phyloP scores from a whole-genome alignment of 1,284 basidiomycete genomes.

The Boletus sp. region DNA sequence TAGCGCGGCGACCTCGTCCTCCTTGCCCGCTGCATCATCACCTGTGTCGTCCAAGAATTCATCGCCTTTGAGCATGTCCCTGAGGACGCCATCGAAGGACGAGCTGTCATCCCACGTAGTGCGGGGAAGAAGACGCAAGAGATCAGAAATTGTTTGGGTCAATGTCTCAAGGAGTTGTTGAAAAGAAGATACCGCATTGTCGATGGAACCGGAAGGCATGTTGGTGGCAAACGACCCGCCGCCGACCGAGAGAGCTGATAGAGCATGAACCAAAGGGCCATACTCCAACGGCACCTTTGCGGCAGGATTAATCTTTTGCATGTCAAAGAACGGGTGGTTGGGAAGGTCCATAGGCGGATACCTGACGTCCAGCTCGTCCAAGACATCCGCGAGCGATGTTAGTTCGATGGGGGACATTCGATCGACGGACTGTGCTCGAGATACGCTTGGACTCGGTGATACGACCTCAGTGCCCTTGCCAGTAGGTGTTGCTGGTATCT shows the following conservation, averaged over 20 bases:
- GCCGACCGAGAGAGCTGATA: conserved; percentile 81
- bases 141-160: conserved; percentile 80
- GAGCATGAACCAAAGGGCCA: conserved; percentile 73
- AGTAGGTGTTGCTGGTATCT: conserved; percentile 38
- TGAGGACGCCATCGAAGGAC: conserved; percentile 76
- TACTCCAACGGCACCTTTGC: conserved; percentile 76
- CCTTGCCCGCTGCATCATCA: conserved; percentile 58
- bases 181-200: conserved; percentile 81
- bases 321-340: conserved; percentile 70
- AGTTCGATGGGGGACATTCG: conserved; percentile 37
- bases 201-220: conserved; percentile 76
- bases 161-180: conserved; percentile 79
- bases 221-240: conserved; percentile 79
- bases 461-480: conserved; percentile 33
- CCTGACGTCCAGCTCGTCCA: conserved; percentile 60
- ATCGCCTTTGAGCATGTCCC: conserved; percentile 82
- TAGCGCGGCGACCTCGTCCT: conserved; percentile 77
- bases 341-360: conserved; percentile 61
- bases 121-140: conserved; percentile 74
- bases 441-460: conserved; percentile 48
- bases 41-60: conserved; percentile 73
- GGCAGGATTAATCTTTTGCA: conserved; percentile 62
- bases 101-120: conserved; percentile 85
- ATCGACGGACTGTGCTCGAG: conserved; percentile 60
- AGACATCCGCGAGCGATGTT: conserved; percentile 53